Conservation (phyloP, 441 rosid genomes). For the Mallotus repandus region DNA sequence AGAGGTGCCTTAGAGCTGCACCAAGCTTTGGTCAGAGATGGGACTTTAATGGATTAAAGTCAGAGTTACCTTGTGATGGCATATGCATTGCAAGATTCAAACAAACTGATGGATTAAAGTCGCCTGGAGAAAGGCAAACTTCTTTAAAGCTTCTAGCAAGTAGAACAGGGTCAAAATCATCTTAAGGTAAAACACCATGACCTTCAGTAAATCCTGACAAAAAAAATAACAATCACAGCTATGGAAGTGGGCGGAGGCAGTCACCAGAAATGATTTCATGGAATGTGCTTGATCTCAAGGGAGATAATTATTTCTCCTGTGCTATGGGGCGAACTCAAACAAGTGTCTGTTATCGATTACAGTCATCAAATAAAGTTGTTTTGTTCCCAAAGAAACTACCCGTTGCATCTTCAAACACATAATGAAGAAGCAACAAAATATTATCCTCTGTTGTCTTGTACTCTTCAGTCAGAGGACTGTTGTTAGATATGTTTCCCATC, state of each 20-base stretch:
- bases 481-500: too few relatives aligned
- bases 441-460: neutral
- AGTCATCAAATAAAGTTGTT: conserved; percentile 83
- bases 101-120: conserved; percentile 52
- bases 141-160: conserved; percentile 56
- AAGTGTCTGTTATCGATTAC: conserved; percentile 67
- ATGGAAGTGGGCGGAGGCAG: conserved; percentile 46
- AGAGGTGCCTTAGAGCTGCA: too few relatives aligned
- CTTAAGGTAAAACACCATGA: conserved; percentile 50
- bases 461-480: too few relatives aligned
- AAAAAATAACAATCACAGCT: conserved; percentile 42
- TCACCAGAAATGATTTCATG: conserved; percentile 76
- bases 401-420: conserved; percentile 26
- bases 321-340: conserved; percentile 87
- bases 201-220: conserved; percentile 50
- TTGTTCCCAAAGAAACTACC: conserved; percentile 69
- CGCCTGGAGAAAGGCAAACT: conserved; percentile 54
- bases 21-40: too few relatives aligned
- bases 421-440: neutral
- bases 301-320: conserved; percentile 95
- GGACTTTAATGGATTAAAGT: too few relatives aligned
- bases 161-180: conserved; percentile 60
- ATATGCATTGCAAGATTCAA: conserved; percentile 49
- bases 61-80: too few relatives aligned
- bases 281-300: conserved; percentile 98